These are phyloP conservation scores for Auriculariales sp. DNA, from an alignment of 768 basidiomycete genomes.

Conservation along the genomic window DNA sequence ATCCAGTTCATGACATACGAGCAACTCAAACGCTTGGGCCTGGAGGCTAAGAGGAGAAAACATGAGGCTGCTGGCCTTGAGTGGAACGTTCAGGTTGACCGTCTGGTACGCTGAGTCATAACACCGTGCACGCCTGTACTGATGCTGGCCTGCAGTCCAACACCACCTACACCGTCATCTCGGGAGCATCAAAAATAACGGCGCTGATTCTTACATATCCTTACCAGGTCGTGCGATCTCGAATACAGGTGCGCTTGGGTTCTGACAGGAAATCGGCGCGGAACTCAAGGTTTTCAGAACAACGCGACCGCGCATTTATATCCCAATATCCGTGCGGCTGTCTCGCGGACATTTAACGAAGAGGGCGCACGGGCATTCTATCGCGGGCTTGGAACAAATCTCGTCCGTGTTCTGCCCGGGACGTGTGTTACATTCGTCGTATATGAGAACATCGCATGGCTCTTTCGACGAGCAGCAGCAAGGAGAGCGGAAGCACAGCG, in stretches of 20 bases:
- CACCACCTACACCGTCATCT: conserved; percentile 80
- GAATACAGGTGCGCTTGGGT: conserved; percentile 57
- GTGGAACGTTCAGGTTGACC: conserved; percentile 66
- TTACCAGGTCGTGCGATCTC: conserved; percentile 90
- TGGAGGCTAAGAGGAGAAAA: conserved; percentile 57
- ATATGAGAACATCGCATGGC: conserved; percentile 85
- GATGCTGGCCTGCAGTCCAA: conserved; percentile 53
- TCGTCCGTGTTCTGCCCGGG: conserved; percentile 88
- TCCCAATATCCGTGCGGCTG: conserved; percentile 70
- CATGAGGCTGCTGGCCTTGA: conserved; percentile 43
- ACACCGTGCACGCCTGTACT: conserved; percentile 1
- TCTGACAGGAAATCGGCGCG: neutral
- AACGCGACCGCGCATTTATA: conserved; percentile 53
- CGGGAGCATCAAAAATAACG: conserved; percentile 74
- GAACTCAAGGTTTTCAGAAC: conserved; percentile 28
- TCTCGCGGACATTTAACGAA: conserved; percentile 62
- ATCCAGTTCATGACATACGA: conserved; percentile 95
- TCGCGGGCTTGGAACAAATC: conserved; percentile 85
- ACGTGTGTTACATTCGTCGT: conserved; percentile 98
- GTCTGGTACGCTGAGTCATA: conserved; percentile 59
- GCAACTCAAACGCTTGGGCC: conserved; percentile 84
- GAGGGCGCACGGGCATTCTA: conserved; percentile 85
- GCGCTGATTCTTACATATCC: conserved; percentile 85
- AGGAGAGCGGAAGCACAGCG: conserved; percentile 22
- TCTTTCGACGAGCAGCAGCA: conserved; percentile 52